These are phyloP conservation scores for Raddia distichophylla DNA, from an alignment of 176 grass and related monocot species.

Conservation along the genomic window DNA sequence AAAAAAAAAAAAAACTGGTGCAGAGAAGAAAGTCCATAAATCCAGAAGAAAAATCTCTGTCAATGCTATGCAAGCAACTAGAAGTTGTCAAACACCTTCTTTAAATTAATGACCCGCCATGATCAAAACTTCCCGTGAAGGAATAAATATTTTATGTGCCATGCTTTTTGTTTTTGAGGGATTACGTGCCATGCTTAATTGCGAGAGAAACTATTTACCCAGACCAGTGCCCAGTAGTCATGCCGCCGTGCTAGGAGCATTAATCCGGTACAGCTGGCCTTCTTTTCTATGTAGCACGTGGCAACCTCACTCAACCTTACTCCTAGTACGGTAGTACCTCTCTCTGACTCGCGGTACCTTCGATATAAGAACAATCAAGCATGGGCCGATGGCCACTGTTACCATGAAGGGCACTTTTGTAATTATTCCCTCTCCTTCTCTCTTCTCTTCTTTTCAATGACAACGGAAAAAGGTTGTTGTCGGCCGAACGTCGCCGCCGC, in stretches of 20 bases:
- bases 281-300: background rate
- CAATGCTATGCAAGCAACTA: background rate
- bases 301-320: background rate
- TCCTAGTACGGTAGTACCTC: too few relatives aligned
- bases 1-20: background rate
- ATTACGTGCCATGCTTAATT: background rate
- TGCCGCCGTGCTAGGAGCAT: background rate
- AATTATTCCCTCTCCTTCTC: too few relatives aligned
- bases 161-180: too few relatives aligned
- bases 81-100: background rate
- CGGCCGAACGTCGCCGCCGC: too few relatives aligned
- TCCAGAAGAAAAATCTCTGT: background rate
- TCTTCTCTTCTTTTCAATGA: too few relatives aligned
- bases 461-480: too few relatives aligned
- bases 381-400: too few relatives aligned
- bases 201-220: background rate
- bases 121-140: background rate
- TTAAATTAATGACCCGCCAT: background rate
- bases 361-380: too few relatives aligned
- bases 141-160: constrained; percentile 2
- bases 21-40: background rate
- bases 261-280: background rate
- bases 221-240: background rate
- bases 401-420: too few relatives aligned
- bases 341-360: too few relatives aligned